Evolutionary conservation across 345 rosid genomes (phyloP), one percentile per base, ranked within the genome.

Genomic region (Ceriops zippeliana): DNA sequence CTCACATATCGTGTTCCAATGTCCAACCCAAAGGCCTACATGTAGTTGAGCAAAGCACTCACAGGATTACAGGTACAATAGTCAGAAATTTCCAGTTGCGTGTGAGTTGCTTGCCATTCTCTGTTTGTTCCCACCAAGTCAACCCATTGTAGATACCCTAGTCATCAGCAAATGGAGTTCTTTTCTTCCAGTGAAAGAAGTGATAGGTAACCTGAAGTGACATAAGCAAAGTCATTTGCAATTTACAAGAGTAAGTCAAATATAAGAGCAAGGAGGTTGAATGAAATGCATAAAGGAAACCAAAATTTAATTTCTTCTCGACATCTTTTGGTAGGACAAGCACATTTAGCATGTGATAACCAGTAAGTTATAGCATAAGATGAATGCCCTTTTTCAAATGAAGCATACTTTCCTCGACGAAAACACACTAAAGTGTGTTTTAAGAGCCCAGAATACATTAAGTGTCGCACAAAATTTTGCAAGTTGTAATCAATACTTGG

Each of bases 111-210:
- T 95, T 86, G 62, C 99, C 97, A 35, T 76, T 91, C 75, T 95
- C 99, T 65, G 90, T 85, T 80, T 95, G 99, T 75, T 95, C 99
- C 99, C 99, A 95, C 99, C 99, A 95, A 61, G 99, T 95, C 79
- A 95, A 75, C 63, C 88, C 65, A 67, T 92, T 91, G 83, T 95
- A 95, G 73, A 95, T 89, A 35, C 99, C 99, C 76, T 95, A 98
- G 77, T 95, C 98, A 20, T 95, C 99, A 22, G 84, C 90, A 76
- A 95, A 95, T 9, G 99, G 99, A 13, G 99, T 95, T 75, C 99
- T 98, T 76, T 95, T 95, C 91, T 87, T 91, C 98, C 99, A 95
- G 80, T 95, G 99, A 74, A 91, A 95, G 83, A 82, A 91, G 73
- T 91, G 99, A 83, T 90, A 95, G 28, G 99, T 95, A 62, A 95